Percentiles rank a stretch among this genome's conserved stretches.
Evolutionary conservation across 2,329 filamentous ascomycete species (phyloP).

Genomic region (Verticillium nubilum): DNA sequence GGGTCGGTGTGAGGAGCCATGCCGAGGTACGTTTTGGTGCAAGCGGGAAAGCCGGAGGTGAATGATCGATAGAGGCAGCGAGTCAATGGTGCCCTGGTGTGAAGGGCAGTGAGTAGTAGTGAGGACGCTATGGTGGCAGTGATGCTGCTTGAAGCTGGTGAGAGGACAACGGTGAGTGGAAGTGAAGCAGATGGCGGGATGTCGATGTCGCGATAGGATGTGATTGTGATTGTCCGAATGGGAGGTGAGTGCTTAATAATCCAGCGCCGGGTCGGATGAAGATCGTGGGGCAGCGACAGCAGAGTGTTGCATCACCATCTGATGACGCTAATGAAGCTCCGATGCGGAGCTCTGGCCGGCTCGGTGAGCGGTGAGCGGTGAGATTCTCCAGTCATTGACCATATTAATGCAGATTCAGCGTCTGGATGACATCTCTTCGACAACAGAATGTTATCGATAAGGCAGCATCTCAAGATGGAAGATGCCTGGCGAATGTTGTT

Average conservation of each 20-base stretch:
- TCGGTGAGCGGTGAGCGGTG: neutral
- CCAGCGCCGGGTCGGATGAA: neutral
- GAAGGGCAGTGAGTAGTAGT: neutral
- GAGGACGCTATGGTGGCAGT: neutral
- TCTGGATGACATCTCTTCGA: neutral
- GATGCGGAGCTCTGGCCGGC: neutral
- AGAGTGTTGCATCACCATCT: neutral
- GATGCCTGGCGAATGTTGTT: neutral
- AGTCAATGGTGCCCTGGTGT: neutral
- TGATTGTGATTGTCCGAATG: too few species aligned
- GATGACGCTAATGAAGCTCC: neutral
- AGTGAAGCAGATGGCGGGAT: neutral
- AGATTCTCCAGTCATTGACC: too few species aligned
- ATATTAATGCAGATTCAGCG: neutral
- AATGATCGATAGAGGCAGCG: neutral
- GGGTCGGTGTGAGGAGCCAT: conserved; percentile 26
- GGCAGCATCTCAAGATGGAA: neutral
- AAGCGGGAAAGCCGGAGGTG: neutral
- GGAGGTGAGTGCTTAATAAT: neutral
- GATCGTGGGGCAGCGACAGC: neutral
- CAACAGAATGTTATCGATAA: neutral
- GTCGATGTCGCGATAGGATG: neutral
- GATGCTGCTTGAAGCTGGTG: neutral
- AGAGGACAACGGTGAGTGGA: neutral
- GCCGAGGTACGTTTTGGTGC: conserved; percentile 6